These are phyloP conservation scores for Cladosporium halotolerans DNA, from an alignment of 2,329 filamentous ascomycete species.

Conservation along the genomic window DNA sequence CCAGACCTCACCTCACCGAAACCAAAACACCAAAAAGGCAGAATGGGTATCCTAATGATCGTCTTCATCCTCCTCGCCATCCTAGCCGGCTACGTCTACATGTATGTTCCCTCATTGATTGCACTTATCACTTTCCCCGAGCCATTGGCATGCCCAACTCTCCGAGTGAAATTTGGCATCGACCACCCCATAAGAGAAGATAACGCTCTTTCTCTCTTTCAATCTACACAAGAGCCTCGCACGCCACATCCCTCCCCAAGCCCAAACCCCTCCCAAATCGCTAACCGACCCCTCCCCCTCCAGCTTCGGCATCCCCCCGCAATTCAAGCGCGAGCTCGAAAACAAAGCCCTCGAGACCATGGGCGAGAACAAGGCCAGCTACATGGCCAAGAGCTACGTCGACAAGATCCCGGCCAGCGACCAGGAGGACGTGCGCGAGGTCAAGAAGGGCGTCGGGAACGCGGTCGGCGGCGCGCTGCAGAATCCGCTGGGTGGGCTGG, in stretches of 20 bases:
- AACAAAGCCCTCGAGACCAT: constrained; percentile 44
- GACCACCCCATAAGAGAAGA: not conserved
- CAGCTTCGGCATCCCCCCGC: constrained; percentile 42
- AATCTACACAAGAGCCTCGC: too few species aligned
- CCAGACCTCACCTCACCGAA: not conserved
- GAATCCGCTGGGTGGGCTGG: constrained; percentile 33
- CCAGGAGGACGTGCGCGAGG: constrained; percentile 26
- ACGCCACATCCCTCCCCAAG: not conserved
- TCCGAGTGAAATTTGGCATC: not conserved
- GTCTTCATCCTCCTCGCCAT: constrained; percentile 32
- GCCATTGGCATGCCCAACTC: too few species aligned
- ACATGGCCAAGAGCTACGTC: constrained; percentile 28
- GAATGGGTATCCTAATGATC: constrained; percentile 21
- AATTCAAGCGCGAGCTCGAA: constrained; percentile 43
- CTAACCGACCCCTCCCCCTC: not conserved
- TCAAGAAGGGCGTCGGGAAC: constrained; percentile 30
- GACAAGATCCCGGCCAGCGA: constrained; percentile 20
- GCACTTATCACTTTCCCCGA: too few species aligned
- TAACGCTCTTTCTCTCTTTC: too few species aligned
- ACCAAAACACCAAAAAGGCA: not conserved
- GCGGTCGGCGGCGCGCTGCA: constrained; percentile 28
- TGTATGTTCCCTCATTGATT: constrained; percentile 18
- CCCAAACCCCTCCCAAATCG: not conserved
- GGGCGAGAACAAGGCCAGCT: constrained; percentile 45
- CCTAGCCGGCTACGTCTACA: constrained; percentile 36